Conservation (phyloP, 768 basidiomycete genomes). For the Pleurotus djamor region DNA sequence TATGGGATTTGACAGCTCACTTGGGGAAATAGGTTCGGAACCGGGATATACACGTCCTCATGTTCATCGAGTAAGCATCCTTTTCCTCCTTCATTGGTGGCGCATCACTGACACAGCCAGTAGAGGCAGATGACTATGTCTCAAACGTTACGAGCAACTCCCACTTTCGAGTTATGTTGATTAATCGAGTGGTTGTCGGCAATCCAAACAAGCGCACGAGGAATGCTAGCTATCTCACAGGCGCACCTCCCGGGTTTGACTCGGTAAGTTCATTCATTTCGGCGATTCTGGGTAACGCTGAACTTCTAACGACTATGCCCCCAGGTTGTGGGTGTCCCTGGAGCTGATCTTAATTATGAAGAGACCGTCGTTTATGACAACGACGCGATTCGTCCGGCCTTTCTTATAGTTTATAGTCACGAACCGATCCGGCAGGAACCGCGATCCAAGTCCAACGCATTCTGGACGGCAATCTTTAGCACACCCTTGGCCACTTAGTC, state of each 20-base stretch:
- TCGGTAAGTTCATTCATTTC: constrained; percentile 38
- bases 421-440: constrained; percentile 16
- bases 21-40: constrained; percentile 50
- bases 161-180: constrained; percentile 46
- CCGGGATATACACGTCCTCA: constrained; percentile 55
- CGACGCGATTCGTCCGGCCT: constrained; percentile 67
- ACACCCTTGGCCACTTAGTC: constrained; percentile 40
- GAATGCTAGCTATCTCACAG: constrained; percentile 45
- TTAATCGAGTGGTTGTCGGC: constrained; percentile 65
- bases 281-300: neutral
- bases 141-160: constrained; percentile 38
- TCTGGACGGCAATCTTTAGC: constrained; percentile 41
- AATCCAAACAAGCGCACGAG: constrained; percentile 46
- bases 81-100: neutral
- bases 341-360: constrained; percentile 63
- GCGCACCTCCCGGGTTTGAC: constrained; percentile 57
- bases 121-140: constrained; percentile 69
- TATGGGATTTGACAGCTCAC: neutral
- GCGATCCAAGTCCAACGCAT: constrained; percentile 27
- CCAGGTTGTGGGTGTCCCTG: constrained; percentile 63
- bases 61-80: neutral
- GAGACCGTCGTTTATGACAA: constrained; percentile 69
- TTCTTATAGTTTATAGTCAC: constrained; percentile 59
- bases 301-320: neutral
- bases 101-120: constrained; percentile 1